Conservation (phyloP, 1,284 basidiomycete species). For the Melampsora larici-populina region DNA sequence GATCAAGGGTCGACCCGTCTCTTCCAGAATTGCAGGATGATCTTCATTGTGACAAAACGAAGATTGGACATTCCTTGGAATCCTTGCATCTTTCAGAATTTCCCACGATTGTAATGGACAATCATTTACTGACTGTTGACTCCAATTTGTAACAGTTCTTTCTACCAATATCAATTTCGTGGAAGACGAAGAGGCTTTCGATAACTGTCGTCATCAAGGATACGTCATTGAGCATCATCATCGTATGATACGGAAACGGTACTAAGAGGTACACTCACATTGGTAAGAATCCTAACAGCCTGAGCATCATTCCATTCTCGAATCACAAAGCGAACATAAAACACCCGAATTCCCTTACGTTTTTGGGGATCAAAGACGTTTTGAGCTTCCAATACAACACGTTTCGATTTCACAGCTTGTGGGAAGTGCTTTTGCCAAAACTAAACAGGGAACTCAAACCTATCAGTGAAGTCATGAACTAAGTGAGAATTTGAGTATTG, state of each 20-base stretch:
- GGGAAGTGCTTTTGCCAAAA: slow-evolving; percentile 43
- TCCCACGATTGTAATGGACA: slow-evolving; percentile 24
- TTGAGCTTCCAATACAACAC: slow-evolving; percentile 35
- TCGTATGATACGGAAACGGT: not conserved
- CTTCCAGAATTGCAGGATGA: slow-evolving; percentile 29
- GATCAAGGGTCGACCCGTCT: slow-evolving; percentile 38
- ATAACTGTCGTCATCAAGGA: too few relatives aligned
- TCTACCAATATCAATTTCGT: slow-evolving; percentile 41
- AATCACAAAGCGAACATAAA: slow-evolving; percentile 41
- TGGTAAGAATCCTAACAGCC: slow-evolving; percentile 26
- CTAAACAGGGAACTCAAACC: not conserved
- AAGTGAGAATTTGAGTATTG: not conserved
- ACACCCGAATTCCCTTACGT: slow-evolving; percentile 35
- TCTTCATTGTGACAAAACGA: slow-evolving; percentile 34
- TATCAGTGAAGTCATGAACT: not conserved
- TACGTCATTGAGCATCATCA: too few relatives aligned
- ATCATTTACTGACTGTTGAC: slow-evolving; percentile 18
- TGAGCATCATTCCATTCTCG: slow-evolving; percentile 42
- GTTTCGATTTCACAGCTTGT: slow-evolving; percentile 30
- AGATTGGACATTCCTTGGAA: slow-evolving; percentile 26
- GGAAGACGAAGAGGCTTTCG: slow-evolving; percentile 26
- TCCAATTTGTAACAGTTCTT: slow-evolving; percentile 41
- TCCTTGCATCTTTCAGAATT: slow-evolving; percentile 26
- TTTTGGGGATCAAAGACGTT: slow-evolving; percentile 40
- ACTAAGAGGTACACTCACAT: not conserved